A percentile compares a stretch with the other conserved stretches of the same genome.
These are phyloP conservation scores for Testicularia cyperi DNA, from an alignment of 1,284 basidiomycete species.

Conservation along the genomic window DNA sequence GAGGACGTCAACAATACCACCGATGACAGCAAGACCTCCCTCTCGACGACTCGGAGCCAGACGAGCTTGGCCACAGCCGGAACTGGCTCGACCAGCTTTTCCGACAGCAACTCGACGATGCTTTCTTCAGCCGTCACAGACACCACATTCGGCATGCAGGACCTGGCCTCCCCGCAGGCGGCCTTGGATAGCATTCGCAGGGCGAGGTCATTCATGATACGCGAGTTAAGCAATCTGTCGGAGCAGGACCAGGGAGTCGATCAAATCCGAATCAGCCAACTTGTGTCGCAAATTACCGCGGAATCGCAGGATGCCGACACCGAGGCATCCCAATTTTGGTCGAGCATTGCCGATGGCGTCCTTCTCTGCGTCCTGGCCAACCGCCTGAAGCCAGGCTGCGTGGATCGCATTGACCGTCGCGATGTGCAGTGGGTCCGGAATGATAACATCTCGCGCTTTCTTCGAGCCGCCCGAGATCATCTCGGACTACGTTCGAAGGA, in stretches of 20 bases:
- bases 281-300: constrained; percentile 16
- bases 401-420: constrained; percentile 42
- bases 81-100: constrained; percentile 19
- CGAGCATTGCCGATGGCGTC: constrained; percentile 42
- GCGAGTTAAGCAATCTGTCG: constrained; percentile 25
- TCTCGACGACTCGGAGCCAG: constrained; percentile 16
- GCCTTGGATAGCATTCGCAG: constrained; percentile 39
- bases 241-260: constrained; percentile 14
- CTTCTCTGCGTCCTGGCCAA: constrained; percentile 44
- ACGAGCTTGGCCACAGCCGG: constrained; percentile 21
- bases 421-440: constrained; percentile 41
- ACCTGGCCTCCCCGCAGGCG: constrained; percentile 18
- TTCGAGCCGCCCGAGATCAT: constrained; percentile 42
- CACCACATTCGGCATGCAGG: constrained; percentile 33
- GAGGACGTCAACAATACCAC: not conserved
- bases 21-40: constrained; percentile 2
- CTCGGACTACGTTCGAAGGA: constrained; percentile 46
- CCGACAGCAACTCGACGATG: constrained; percentile 22
- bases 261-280: constrained; percentile 16
- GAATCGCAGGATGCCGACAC: constrained; percentile 11
- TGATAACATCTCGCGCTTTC: constrained; percentile 46
- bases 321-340: constrained; percentile 40
- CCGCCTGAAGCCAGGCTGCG: constrained; percentile 22
- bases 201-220: constrained; percentile 38
- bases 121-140: constrained; percentile 10